Evolutionary conservation across 2,329 filamentous ascomycete species (phyloP), one percentile per base, ranked within the genome.

Genomic region (Chaetomiaceae sp.): DNA sequence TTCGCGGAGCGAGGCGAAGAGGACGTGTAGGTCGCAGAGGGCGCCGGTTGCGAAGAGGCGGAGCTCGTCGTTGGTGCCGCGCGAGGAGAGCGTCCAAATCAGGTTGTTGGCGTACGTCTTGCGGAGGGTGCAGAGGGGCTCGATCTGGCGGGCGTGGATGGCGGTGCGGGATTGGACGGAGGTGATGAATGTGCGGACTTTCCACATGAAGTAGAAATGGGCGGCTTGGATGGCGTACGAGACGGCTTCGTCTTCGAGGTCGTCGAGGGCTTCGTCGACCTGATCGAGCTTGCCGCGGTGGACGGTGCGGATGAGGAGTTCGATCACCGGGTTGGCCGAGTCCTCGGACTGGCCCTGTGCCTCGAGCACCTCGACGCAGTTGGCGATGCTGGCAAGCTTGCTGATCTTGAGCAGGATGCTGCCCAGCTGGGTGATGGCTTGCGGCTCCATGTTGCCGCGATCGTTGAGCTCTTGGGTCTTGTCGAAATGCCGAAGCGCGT

Each of bases 201-300:
- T 92, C 93, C 93, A 99, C 82, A 95, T 89, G 65, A 96, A 95
- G 70, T 96, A 97, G 69, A 95, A 89, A 41, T 90, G 77, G 44
- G 86, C 77, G 2, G 84, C 78, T 58, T 87, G 86, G 62, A 95
- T 86, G 25, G 89, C 85, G 60, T 85, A 86, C 2, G 81, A 76
- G 6, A 89, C 83, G 38, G 93, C 75, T 57, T 88, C 83, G 58
- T 93, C 87, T 66, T 97, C 92, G 12, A 88, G 73, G 38, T 83
- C 83, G 56, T 90, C 86, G 21, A 85, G 76, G 13, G 86, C 85
- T 38, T 85, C 80, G 48, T 89, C 82, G 3, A 83, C 73, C 48
- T 85, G 82, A 46, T 80, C 77, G 39, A 85, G 82, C 44, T 84
- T 77, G 44, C 89, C 92, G 41, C 91, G 86, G 57, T 84, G 77